Conservation (phyloP, 208 protist species). For the Wallacemonas collosoma region DNA sequence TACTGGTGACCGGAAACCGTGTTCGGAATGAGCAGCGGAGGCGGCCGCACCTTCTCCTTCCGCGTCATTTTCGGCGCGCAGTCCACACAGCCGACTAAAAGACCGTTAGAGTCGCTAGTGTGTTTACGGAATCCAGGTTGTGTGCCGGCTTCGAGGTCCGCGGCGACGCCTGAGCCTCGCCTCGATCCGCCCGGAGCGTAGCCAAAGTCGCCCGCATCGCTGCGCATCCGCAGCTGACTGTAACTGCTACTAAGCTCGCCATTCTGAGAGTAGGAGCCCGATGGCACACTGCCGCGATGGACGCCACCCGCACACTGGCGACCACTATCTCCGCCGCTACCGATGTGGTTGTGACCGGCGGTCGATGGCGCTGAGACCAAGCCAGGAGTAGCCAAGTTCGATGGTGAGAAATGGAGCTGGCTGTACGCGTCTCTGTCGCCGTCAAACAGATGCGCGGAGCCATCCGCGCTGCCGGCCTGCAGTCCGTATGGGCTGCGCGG, state of each 20-base stretch:
- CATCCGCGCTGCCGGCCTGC: constrained; percentile 1
- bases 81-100: background rate
- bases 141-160: background rate
- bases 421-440: constrained; percentile 11
- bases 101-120: background rate
- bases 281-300: background rate
- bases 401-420: constrained; percentile 13
- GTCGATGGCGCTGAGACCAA: background rate
- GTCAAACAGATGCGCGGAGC: constrained; percentile 8
- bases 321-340: background rate
- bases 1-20: constrained; percentile 5
- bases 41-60: constrained; percentile 7
- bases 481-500: background rate
- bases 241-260: constrained; percentile 16
- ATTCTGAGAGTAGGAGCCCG: constrained; percentile 1
- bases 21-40: constrained; percentile 12
- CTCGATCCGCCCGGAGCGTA: background rate
- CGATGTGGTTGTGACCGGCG: background rate
- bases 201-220: background rate
- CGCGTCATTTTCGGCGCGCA: background rate
- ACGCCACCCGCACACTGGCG: background rate
- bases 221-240: constrained; percentile 6
- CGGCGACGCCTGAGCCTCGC: background rate
- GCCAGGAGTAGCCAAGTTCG: constrained; percentile 1
- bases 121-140: background rate